A percentile compares a stretch with the other conserved stretches of the same genome.
These are phyloP conservation scores for Malbranchea cinnamomea DNA, from an alignment of 2,329 filamentous ascomycete species.

Conservation along the genomic window DNA sequence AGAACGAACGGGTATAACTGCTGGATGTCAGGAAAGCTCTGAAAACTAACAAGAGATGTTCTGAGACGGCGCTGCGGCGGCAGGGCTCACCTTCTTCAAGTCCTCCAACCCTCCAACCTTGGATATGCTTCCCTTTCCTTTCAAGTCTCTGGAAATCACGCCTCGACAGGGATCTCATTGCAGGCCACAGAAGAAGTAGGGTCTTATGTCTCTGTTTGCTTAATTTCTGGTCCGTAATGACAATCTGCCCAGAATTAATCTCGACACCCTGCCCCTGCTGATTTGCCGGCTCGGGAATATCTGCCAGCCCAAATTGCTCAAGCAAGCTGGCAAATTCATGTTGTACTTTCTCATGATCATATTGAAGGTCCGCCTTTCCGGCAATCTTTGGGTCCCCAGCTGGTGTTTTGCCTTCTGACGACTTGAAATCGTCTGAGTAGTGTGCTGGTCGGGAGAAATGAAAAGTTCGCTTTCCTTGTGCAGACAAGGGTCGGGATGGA, in stretches of 20 bases:
- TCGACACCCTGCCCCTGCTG: conserved; percentile 6
- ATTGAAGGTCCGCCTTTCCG: conserved; percentile 9
- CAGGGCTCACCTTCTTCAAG: conserved; percentile 10
- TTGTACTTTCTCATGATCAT: conserved; percentile 6
- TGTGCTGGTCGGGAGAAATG: too few species aligned
- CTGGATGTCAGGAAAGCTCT: not conserved
- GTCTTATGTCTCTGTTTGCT: conserved; percentile 11
- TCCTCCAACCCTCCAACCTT: conserved; percentile 8
- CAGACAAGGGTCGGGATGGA: too few species aligned
- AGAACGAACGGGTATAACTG: conserved; percentile 13
- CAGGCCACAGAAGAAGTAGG: conserved; percentile 10
- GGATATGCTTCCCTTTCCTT: conserved; percentile 7
- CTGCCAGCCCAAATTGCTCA: conserved; percentile 11
- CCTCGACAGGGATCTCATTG: conserved; percentile 10
- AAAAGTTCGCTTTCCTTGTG: too few species aligned
- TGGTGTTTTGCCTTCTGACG: too few species aligned
- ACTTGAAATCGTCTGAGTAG: too few species aligned
- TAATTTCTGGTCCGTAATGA: conserved; percentile 7
- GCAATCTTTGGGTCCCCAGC: too few species aligned
- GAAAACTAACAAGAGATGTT: not conserved
- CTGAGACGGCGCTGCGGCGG: not conserved
- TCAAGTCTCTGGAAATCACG: conserved; percentile 11
- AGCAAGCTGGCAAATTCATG: conserved; percentile 6
- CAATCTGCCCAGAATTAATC: conserved; percentile 8
- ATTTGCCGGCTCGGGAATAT: conserved; percentile 9